Percentiles rank a stretch among this genome's conserved stretches.
Evolutionary conservation across 352 stramenopile genomes (phyloP).

Genomic region (Globisporangium canariense): DNA sequence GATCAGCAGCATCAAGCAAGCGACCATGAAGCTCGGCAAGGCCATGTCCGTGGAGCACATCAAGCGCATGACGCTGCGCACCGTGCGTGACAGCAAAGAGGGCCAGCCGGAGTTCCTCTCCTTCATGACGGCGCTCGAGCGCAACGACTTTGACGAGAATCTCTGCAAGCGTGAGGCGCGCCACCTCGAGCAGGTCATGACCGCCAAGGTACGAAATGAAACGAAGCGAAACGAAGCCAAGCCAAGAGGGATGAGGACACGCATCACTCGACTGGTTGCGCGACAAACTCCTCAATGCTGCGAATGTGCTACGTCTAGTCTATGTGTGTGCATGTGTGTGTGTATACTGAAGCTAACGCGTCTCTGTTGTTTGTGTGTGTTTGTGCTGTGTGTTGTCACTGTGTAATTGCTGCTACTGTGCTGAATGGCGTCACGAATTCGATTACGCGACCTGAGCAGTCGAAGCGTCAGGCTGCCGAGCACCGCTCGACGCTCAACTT

Average conservation of each 20-base stretch:
- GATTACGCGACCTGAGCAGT: slow-evolving; percentile 21
- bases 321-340: background rate
- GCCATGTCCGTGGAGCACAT: slow-evolving; percentile 85
- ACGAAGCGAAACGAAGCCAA: background rate
- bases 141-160: slow-evolving; percentile 82
- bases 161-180: slow-evolving; percentile 80
- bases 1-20: background rate
- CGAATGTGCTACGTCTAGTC: background rate
- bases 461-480: slow-evolving; percentile 52
- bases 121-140: slow-evolving; percentile 82
- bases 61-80: slow-evolving; percentile 89
- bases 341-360: background rate
- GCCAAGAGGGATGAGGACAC: background rate
- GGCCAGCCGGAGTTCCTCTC: slow-evolving; percentile 74
- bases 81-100: slow-evolving; percentile 73
- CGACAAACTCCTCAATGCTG: background rate
- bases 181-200: slow-evolving; percentile 77
- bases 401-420: background rate
- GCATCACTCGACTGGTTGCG: background rate
- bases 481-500: slow-evolving; percentile 87
- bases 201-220: slow-evolving; percentile 40
- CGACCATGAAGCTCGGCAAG: slow-evolving; percentile 75
- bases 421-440: background rate
- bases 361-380: slow-evolving; percentile 11
- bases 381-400: background rate